Evolutionary conservation across 805 yeast genomes (phyloP).

Genomic region (Yarrowia divulgata): DNA sequence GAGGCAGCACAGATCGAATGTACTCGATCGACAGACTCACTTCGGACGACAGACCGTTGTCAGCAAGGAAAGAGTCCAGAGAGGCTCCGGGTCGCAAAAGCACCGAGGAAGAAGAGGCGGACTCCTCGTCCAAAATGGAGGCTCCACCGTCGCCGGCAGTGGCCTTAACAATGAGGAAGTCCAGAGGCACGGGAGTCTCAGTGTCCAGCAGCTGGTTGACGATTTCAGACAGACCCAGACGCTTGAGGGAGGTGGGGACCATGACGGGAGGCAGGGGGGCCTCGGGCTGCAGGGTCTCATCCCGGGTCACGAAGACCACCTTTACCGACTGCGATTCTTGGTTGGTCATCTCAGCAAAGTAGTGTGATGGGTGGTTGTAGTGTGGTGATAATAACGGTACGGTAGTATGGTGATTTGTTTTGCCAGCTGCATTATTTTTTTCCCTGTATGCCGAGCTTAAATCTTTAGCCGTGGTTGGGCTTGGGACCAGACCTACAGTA

Average conservation of each 20-base stretch:
- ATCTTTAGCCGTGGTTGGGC: constrained; percentile 9
- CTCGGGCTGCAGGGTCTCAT: constrained; percentile 65
- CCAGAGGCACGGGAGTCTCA: constrained; percentile 81
- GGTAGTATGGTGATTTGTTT: constrained; percentile 24
- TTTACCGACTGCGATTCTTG: constrained; percentile 61
- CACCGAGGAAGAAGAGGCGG: constrained; percentile 48
- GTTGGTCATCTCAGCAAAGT: constrained; percentile 22
- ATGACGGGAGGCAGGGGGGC: constrained; percentile 79
- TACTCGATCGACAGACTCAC: constrained; percentile 81
- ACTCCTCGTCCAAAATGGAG: constrained; percentile 29
- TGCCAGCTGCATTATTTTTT: constrained; percentile 32
- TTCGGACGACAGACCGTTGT: constrained; percentile 83
- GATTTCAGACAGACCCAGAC: constrained; percentile 93
- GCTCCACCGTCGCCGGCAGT: constrained; percentile 59
- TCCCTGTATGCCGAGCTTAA: constrained; percentile 38
- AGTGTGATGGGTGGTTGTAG: constrained; percentile 8
- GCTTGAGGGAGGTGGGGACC: constrained; percentile 83
- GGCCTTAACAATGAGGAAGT: constrained; percentile 67
- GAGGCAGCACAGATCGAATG: constrained; percentile 91
- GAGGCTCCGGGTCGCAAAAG: constrained; percentile 68
- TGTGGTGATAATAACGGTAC: constrained; percentile 1
- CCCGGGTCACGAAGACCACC: constrained; percentile 80
- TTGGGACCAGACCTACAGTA: not conserved
- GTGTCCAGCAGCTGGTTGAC: constrained; percentile 81
- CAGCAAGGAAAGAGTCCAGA: constrained; percentile 76